Evolutionary conservation across 768 basidiomycete species (phyloP), one percentile per base, ranked within the genome.

Genomic region (Podaxis sp.): DNA sequence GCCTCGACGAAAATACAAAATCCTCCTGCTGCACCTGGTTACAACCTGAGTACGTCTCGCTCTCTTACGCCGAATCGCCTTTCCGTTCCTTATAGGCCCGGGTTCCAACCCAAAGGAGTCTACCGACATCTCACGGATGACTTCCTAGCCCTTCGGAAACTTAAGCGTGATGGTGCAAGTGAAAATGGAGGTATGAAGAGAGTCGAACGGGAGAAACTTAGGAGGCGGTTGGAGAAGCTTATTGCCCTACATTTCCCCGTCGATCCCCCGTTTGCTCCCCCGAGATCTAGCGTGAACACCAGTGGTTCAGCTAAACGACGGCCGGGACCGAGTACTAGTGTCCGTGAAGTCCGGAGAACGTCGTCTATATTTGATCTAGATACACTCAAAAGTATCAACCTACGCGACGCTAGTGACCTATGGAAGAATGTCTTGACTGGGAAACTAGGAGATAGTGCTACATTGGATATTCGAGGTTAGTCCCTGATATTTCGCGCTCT

Each of bases 51-150:
- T 51, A 33, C 64, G 8, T 57, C 68, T 38, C 49, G 49, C 25
- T 51, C 47, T 22, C 24, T 63, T 22, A 65, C 55, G 43, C 63
- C 55, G 13, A 65, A 65, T 17, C 64, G 69, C 55, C 64, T 72
- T 54, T 68, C 75, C 4, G 85, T 88, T 0, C 90, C 89, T 1
- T 98, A 98, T 71, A 87, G 89, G 51, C 87, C 93, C 2, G 94
- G 94, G 1, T 99, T 98, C 71, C 96, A 99, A 72, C 96, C 96
- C 4, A 90, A 83, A 68, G 96, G 96, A 4, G 85, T 94, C 4
- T 89, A 85, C 71, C 78, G 88, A 12, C 86, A 82, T 4, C 84
- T 90, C 40, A 97, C 95, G 6, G 94, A 93, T 59, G 91, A 93
- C 58, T 98, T 94, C 68, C 61, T 87, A 61, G 81, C 82, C 3